Evolutionary conservation across 345 rosid species (phyloP).

Genomic region (Turritis glabra): DNA sequence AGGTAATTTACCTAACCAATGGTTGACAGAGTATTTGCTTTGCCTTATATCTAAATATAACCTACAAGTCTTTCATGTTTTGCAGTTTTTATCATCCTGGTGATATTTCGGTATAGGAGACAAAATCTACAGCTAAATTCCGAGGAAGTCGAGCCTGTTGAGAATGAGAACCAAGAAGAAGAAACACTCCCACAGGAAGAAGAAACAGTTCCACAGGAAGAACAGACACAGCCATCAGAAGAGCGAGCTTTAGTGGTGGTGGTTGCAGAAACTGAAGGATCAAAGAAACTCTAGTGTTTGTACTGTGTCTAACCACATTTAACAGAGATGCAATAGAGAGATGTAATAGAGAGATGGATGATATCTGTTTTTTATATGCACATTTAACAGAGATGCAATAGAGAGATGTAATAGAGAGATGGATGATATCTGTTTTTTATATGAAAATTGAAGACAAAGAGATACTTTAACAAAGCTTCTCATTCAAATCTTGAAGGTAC

Average conservation of each 20-base stretch:
- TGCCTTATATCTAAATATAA: slow-evolving; percentile 8
- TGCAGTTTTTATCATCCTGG: slow-evolving; percentile 83
- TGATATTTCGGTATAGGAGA: slow-evolving; percentile 62
- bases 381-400: slow-evolving; percentile 13
- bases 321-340: slow-evolving; percentile 18
- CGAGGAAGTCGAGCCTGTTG: slow-evolving; percentile 39
- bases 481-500: background rate
- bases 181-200: slow-evolving; percentile 3
- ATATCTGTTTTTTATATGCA: background rate
- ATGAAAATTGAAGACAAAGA: background rate
- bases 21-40: slow-evolving; percentile 14
- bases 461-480: background rate
- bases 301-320: background rate
- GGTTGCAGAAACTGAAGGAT: slow-evolving; percentile 34
- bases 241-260: slow-evolving; percentile 28
- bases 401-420: background rate
- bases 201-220: background rate
- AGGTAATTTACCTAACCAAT: slow-evolving; percentile 40
- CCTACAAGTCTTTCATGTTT: slow-evolving; percentile 11
- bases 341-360: background rate
- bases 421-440: background rate
- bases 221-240: slow-evolving; percentile 24
- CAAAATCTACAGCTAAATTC: slow-evolving; percentile 46
- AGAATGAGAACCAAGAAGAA: slow-evolving; percentile 31
- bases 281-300: slow-evolving; percentile 22